A percentile compares a stretch with the other conserved stretches of the same genome.
These are phyloP conservation scores for Aspergillus viridinutans DNA, from an alignment of 2,329 filamentous ascomycete species.

Conservation along the genomic window DNA sequence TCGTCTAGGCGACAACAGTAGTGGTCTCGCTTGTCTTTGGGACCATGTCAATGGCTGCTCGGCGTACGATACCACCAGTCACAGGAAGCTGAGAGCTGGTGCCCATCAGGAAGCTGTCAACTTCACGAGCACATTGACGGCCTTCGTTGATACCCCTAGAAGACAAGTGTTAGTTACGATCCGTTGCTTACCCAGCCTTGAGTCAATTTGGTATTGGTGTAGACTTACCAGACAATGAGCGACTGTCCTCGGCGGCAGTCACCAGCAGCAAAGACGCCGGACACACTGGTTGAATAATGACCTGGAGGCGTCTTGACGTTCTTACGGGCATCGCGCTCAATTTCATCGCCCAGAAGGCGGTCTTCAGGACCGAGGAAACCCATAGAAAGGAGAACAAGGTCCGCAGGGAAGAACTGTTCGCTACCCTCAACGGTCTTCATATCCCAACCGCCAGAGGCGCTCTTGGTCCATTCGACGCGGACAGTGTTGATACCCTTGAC, in stretches of 20 bases:
- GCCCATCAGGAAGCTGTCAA: slow-evolving; percentile 80
- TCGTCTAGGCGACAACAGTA: slow-evolving; percentile 26
- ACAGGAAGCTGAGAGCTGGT: slow-evolving; percentile 73
- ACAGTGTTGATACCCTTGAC: slow-evolving; percentile 96
- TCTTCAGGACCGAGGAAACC: slow-evolving; percentile 94
- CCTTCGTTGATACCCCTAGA: slow-evolving; percentile 92
- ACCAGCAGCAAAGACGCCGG: slow-evolving; percentile 88
- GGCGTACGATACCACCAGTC: slow-evolving; percentile 88
- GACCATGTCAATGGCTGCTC: slow-evolving; percentile 53
- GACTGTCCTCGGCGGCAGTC: slow-evolving; percentile 94
- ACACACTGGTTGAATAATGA: slow-evolving; percentile 81
- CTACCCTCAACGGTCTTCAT: slow-evolving; percentile 96
- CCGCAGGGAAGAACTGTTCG: slow-evolving; percentile 93
- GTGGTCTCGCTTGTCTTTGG: slow-evolving; percentile 27
- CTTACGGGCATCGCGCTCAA: slow-evolving; percentile 89
- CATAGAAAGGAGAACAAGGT: slow-evolving; percentile 92
- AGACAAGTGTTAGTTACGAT: slow-evolving; percentile 6
- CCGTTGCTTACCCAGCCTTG: not conserved
- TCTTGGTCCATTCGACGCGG: slow-evolving; percentile 94
- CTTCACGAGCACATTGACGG: slow-evolving; percentile 84
- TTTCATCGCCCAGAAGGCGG: slow-evolving; percentile 76
- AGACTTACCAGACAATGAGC: slow-evolving; percentile 83
- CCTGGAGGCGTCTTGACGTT: slow-evolving; percentile 91
- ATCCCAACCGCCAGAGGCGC: slow-evolving; percentile 84
- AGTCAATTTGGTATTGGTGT: not conserved